Conservation (phyloP, 2,329 filamentous ascomycete genomes). For the Botryotinia calthae region DNA sequence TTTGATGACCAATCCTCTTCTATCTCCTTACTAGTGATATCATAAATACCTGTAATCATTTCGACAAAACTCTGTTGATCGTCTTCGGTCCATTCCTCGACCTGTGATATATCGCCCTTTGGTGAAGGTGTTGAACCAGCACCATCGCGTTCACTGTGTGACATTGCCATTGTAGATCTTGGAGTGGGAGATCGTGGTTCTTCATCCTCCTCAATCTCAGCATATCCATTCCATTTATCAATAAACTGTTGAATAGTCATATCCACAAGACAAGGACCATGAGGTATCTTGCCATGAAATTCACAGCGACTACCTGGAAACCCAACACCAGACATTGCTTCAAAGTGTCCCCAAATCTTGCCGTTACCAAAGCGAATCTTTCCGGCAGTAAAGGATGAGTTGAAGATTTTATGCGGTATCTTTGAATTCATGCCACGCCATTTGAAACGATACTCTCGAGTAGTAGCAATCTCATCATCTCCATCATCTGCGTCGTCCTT, state of each 20-base stretch:
- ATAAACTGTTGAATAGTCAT: conserved; percentile 8
- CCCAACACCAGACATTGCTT: conserved; percentile 1
- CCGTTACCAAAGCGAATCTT: conserved; percentile 11
- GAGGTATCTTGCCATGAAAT: conserved; percentile 13
- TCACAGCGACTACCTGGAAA: conserved; percentile 1
- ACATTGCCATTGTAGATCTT: background rate
- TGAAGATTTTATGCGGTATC: background rate
- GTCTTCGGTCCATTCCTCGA: background rate
- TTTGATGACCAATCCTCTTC: background rate
- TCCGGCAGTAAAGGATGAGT: background rate
- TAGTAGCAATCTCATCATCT: conserved; percentile 13
- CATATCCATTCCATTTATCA: conserved; percentile 13
- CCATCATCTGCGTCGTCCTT: background rate
- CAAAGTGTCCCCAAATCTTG: conserved; percentile 10
- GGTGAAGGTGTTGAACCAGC: background rate
- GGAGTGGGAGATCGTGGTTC: conserved; percentile 3
- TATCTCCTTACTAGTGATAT: conserved; percentile 10
- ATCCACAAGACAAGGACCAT: conserved; percentile 6
- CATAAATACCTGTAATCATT: conserved; percentile 5
- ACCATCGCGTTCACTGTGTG: background rate
- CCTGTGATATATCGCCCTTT: no score
- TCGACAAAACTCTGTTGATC: background rate
- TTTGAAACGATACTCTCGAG: conserved; percentile 6
- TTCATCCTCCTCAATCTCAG: conserved; percentile 14
- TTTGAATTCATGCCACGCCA: conserved; percentile 5